These are phyloP conservation scores for Avena eriantha DNA, from an alignment of 176 grass and related monocot genomes.

Conservation along the genomic window DNA sequence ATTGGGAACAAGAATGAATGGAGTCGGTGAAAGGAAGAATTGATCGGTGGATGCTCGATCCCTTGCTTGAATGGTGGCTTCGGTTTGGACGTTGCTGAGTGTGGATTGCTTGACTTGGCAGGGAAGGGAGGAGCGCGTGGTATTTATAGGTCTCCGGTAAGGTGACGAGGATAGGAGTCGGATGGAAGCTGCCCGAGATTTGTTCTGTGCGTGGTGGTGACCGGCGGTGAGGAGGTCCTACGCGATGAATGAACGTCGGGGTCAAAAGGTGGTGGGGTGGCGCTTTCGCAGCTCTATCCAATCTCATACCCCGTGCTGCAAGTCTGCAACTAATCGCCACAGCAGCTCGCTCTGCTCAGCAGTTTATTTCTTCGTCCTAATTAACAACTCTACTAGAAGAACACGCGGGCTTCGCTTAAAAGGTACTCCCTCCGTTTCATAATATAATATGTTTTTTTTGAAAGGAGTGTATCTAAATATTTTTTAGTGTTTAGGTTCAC, in stretches of 20 bases:
- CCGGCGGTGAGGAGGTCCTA: neutral
- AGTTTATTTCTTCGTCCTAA: neutral
- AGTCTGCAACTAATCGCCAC: neutral
- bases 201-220: neutral
- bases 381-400: too few species aligned
- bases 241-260: neutral
- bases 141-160: constrained; percentile 45
- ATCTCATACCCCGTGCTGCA: neutral
- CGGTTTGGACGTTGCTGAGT: neutral
- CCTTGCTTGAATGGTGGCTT: too few species aligned
- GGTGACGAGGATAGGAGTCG: constrained; percentile 50
- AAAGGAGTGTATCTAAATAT: too few species aligned
- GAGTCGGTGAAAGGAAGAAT: neutral
- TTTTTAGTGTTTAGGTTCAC: too few species aligned
- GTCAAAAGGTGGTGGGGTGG: constrained; percentile 21
- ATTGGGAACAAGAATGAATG: neutral
- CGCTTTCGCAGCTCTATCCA: constrained; percentile 16
- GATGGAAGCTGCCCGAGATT: neutral
- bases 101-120: constrained; percentile 41
- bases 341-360: neutral
- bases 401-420: too few species aligned
- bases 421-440: too few species aligned
- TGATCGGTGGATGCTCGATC: neutral
- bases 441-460: too few species aligned
- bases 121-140: neutral